These are phyloP conservation scores for Plasmodium reichenowi DNA, from an alignment of 169 alveolate species.

Conservation along the genomic window DNA sequence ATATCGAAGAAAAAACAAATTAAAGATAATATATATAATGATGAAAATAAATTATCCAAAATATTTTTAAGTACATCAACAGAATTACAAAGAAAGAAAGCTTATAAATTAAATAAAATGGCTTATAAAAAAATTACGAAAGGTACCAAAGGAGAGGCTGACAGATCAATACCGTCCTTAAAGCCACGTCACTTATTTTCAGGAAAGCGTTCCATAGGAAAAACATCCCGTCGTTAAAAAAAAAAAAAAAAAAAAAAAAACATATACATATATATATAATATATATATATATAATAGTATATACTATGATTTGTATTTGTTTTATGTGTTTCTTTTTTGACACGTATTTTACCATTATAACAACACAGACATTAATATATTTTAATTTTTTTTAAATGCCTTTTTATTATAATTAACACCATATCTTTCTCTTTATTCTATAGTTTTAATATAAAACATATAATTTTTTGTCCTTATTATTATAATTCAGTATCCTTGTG, in stretches of 20 bases:
- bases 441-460: too few species aligned
- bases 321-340: background rate
- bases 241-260: background rate
- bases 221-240: conserved; percentile 92
- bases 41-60: conserved; percentile 34
- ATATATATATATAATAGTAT: too few species aligned
- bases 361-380: too few species aligned
- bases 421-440: too few species aligned
- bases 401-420: too few species aligned
- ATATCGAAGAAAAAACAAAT: conserved; percentile 34
- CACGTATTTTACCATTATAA: background rate
- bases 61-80: conserved; percentile 69
- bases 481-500: too few species aligned
- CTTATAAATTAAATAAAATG: conserved; percentile 78
- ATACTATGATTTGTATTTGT: background rate
- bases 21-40: conserved; percentile 47
- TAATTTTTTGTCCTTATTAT: too few species aligned
- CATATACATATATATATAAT: background rate
- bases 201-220: conserved; percentile 97
- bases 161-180: conserved; percentile 90
- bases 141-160: conserved; percentile 93
- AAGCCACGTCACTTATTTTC: conserved; percentile 96
- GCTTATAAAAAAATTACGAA: conserved; percentile 83
- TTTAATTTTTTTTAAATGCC: too few species aligned
- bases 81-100: conserved; percentile 77